phyloP scores from a whole-genome alignment of 345 rosid species.

The Salix suchowensis region DNA sequence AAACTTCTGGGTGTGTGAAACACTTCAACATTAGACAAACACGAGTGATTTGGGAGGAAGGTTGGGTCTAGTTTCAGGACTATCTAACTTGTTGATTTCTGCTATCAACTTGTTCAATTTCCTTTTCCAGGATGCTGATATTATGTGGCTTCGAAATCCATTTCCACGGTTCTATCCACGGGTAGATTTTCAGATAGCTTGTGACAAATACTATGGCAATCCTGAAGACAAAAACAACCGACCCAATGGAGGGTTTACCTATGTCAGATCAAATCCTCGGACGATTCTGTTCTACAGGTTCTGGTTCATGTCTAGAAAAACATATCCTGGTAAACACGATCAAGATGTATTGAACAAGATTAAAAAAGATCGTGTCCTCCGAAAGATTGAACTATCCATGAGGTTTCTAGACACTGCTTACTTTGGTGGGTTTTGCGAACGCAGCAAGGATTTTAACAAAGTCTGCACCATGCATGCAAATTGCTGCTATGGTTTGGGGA shows the following conservation, averaged over 20 bases:
- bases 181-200: conserved; percentile 82
- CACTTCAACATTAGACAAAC: too few species aligned
- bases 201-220: conserved; percentile 49
- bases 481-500: conserved; percentile 64
- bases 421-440: conserved; percentile 72
- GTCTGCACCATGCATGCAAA: conserved; percentile 87
- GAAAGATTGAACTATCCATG: conserved; percentile 38
- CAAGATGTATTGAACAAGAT: conserved; percentile 77
- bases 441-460: conserved; percentile 43
- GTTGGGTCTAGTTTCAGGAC: too few species aligned
- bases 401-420: conserved; percentile 59
- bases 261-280: conserved; percentile 48
- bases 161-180: conserved; percentile 49
- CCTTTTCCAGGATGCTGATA: conserved; percentile 59
- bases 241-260: conserved; percentile 72
- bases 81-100: not conserved
- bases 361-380: conserved; percentile 35
- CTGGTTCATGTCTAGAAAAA: conserved; percentile 56
- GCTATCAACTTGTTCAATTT: not conserved
- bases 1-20: too few species aligned
- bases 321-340: conserved; percentile 50
- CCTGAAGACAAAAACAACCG: conserved; percentile 34
- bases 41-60: too few species aligned
- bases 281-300: conserved; percentile 59
- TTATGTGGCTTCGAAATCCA: conserved; percentile 77